These are phyloP conservation scores for Pyracantha coccinea DNA, from an alignment of 331 rosid genomes.

Conservation along the genomic window DNA sequence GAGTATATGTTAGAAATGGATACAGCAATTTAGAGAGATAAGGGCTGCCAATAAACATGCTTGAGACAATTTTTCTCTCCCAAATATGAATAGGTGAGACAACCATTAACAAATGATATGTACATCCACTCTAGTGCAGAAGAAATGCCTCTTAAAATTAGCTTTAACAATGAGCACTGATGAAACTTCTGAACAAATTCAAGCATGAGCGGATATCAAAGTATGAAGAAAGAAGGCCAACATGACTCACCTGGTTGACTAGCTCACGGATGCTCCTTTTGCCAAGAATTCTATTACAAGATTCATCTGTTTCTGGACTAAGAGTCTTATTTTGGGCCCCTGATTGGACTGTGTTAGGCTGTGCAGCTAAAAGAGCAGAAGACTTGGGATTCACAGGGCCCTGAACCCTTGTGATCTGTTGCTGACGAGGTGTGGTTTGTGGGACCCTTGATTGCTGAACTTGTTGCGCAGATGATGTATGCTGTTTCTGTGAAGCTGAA, in stretches of 20 bases:
- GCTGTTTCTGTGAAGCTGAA: conserved; percentile 28
- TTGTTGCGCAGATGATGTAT: conserved; percentile 51
- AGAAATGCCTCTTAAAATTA: neutral
- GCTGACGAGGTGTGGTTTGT: conserved; percentile 57
- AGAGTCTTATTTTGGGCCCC: conserved; percentile 40
- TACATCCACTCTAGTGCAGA: neutral
- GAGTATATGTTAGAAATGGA: neutral
- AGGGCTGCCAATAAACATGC: neutral
- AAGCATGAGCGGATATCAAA: neutral
- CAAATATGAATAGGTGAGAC: neutral
- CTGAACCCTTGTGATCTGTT: conserved; percentile 53
- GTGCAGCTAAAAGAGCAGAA: conserved; percentile 44
- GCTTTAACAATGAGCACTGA: neutral
- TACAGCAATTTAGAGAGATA: neutral
- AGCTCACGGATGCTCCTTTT: conserved; percentile 88
- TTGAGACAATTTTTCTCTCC: neutral
- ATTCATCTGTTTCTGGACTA: conserved; percentile 50
- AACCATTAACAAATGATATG: neutral
- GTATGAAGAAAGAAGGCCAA: neutral
- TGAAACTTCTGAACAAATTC: neutral
- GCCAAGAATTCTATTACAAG: conserved; percentile 67
- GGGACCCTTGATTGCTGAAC: conserved; percentile 47
- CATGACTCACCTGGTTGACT: conserved; percentile 55
- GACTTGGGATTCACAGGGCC: conserved; percentile 53
- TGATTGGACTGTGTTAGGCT: conserved; percentile 39